Evolutionary conservation across 2,329 filamentous ascomycete genomes (phyloP).

Genomic region (Cercospora zeina): DNA sequence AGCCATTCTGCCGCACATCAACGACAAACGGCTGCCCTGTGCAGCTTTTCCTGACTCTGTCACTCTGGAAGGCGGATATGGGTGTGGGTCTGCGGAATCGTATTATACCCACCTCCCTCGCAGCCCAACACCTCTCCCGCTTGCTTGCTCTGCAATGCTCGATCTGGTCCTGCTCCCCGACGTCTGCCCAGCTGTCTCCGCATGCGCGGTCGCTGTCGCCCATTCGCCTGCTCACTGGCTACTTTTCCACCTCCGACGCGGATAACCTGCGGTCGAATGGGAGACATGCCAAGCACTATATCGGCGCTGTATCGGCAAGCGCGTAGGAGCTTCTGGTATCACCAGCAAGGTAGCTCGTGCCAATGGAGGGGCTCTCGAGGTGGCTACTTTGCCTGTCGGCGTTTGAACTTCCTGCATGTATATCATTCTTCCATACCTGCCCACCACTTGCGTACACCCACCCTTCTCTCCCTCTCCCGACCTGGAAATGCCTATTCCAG

Average conservation of each 20-base stretch:
- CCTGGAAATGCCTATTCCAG: slow-evolving; percentile 26
- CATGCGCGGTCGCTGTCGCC: background rate
- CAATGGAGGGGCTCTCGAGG: slow-evolving; percentile 12
- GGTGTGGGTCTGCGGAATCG: background rate
- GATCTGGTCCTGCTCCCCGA: background rate
- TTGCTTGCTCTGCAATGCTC: background rate
- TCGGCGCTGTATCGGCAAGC: slow-evolving; percentile 22
- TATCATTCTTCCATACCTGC: slow-evolving; percentile 2
- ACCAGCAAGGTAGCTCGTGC: slow-evolving; percentile 23
- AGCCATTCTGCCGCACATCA: background rate
- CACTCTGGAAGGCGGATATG: background rate
- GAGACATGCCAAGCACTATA: slow-evolving; percentile 19
- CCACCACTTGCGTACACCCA: background rate
- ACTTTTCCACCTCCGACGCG: background rate
- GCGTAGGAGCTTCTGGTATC: background rate
- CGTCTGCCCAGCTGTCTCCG: background rate
- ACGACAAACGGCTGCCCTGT: background rate
- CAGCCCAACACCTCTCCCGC: background rate
- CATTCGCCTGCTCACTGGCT: background rate
- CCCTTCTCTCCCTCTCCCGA: background rate
- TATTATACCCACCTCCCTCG: background rate
- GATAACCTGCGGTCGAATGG: background rate
- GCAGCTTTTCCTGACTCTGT: background rate
- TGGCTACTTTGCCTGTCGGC: background rate
- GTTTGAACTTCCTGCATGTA: background rate